Conservation (phyloP, 331 rosid species). For the Dryas integrifolia region DNA sequence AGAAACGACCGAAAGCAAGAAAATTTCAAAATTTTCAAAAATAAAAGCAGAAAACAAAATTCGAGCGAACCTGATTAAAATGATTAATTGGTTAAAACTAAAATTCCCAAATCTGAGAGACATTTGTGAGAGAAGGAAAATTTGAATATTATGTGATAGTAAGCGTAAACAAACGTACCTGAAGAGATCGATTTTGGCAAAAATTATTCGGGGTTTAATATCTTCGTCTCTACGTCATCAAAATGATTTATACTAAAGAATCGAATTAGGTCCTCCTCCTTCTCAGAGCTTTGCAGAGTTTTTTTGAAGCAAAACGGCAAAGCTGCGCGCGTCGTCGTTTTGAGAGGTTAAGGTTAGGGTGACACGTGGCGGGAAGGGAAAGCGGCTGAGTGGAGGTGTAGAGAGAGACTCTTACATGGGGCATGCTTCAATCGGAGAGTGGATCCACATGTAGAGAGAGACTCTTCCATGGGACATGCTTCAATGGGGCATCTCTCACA, state of each 20-base stretch:
- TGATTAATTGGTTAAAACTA: constrained; percentile 31
- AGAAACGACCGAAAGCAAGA: background rate
- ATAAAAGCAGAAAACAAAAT: constrained; percentile 3
- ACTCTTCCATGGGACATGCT: too few relatives aligned
- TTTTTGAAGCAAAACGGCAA: constrained; percentile 9
- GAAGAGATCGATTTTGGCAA: constrained; percentile 36
- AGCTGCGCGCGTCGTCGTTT: background rate
- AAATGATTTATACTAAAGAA: background rate
- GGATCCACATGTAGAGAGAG: too few relatives aligned
- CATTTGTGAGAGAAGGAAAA: background rate
- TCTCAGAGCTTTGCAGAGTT: background rate
- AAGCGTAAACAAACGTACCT: constrained; percentile 29
- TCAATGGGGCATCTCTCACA: too few relatives aligned
- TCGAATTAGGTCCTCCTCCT: background rate
- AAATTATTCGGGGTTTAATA: constrained; percentile 11
- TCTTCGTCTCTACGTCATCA: constrained; percentile 29
- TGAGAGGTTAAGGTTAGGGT: background rate
- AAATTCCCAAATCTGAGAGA: constrained; percentile 18
- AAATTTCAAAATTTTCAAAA: background rate
- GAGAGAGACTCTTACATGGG: background rate
- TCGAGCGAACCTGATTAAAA: constrained; percentile 31
- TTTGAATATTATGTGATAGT: background rate
- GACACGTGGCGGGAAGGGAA: constrained; percentile 29
- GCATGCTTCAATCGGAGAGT: too few relatives aligned
- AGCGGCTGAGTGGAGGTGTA: background rate